Evolutionary conservation across 495 filamentous ascomycete genomes (phyloP).

Genomic region (Neurospora tetrasperma): DNA sequence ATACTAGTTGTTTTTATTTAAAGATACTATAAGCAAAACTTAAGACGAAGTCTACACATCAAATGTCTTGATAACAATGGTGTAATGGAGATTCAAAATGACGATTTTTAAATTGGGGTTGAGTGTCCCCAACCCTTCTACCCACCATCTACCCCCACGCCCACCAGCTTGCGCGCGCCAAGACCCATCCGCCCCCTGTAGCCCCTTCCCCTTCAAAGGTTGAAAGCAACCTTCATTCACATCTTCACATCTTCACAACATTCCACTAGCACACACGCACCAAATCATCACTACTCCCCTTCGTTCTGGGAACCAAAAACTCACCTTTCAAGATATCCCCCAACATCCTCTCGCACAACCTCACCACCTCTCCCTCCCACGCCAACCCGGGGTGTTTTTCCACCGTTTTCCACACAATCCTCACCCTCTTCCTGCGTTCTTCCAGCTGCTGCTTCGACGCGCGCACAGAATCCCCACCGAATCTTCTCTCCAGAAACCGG

Average conservation of each 20-base stretch:
- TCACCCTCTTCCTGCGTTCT: not conserved
- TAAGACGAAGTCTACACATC: too few relatives aligned
- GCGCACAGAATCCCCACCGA: not conserved
- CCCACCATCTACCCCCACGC: not conserved
- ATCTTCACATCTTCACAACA: not conserved
- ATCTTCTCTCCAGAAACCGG: not conserved
- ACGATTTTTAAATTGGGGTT: fast-evolving
- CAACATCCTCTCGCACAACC: not conserved
- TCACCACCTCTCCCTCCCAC: not conserved
- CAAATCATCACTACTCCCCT: too few relatives aligned
- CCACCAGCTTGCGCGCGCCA: not conserved
- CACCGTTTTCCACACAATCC: not conserved
- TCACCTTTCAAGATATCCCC: not conserved
- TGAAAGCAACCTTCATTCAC: not conserved
- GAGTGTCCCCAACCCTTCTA: not conserved
- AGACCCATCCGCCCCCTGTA: not conserved
- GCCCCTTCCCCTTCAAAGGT: not conserved
- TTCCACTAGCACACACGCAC: too few relatives aligned
- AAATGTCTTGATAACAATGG: too few relatives aligned
- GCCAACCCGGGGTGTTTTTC: not conserved
- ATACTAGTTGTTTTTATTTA: not conserved
- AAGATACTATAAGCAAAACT: not conserved
- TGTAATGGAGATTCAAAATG: too few relatives aligned
- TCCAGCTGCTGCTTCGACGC: not conserved
- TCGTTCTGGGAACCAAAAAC: not conserved